Percentiles rank a stretch among this genome's conserved stretches.
phyloP scores from a whole-genome alignment of 768 basidiomycete species.

The Suillus plorans region DNA sequence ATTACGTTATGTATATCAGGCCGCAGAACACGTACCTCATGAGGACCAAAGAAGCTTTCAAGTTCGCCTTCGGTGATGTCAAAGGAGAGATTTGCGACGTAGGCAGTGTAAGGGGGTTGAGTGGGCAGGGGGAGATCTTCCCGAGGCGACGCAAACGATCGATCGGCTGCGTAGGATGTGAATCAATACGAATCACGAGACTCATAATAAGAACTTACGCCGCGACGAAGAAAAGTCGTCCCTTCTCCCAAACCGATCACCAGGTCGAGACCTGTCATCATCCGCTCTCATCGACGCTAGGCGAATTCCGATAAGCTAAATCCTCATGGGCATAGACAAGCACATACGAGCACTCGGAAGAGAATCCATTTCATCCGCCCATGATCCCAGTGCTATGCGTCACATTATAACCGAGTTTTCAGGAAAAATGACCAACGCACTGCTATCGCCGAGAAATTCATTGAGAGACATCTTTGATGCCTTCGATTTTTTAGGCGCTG shows the following conservation, averaged over 20 bases:
- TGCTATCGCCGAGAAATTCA: slow-evolving; percentile 85
- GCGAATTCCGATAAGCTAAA: slow-evolving; percentile 17
- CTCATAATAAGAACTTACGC: slow-evolving; percentile 43
- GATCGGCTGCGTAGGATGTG: slow-evolving; percentile 45
- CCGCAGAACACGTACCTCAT: slow-evolving; percentile 47
- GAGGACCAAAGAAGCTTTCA: slow-evolving; percentile 72
- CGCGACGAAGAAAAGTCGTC: slow-evolving; percentile 68
- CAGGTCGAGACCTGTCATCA: slow-evolving; percentile 54
- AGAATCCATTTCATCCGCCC: slow-evolving; percentile 98
- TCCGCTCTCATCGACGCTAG: slow-evolving; percentile 70
- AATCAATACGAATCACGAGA: slow-evolving; percentile 11
- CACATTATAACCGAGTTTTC: slow-evolving; percentile 13
- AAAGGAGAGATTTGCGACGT: slow-evolving; percentile 92
- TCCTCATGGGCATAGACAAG: slow-evolving; percentile 8
- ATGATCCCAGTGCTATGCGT: slow-evolving; percentile 77
- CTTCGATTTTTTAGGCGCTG: slow-evolving; percentile 84
- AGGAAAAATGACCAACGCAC: slow-evolving; percentile 48
- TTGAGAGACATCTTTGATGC: slow-evolving; percentile 90
- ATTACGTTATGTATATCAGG: background rate
- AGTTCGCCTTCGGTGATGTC: slow-evolving; percentile 86
- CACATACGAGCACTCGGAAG: slow-evolving; percentile 91
- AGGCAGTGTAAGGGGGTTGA: slow-evolving; percentile 93
- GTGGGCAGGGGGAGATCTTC: slow-evolving; percentile 97
- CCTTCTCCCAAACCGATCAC: slow-evolving; percentile 55
- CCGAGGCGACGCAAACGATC: slow-evolving; percentile 58